Percentiles rank a stretch among this genome's conserved stretches.
These are phyloP conservation scores for Pulveroboletus sp. DNA, from an alignment of 768 basidiomycete species.

Conservation along the genomic window DNA sequence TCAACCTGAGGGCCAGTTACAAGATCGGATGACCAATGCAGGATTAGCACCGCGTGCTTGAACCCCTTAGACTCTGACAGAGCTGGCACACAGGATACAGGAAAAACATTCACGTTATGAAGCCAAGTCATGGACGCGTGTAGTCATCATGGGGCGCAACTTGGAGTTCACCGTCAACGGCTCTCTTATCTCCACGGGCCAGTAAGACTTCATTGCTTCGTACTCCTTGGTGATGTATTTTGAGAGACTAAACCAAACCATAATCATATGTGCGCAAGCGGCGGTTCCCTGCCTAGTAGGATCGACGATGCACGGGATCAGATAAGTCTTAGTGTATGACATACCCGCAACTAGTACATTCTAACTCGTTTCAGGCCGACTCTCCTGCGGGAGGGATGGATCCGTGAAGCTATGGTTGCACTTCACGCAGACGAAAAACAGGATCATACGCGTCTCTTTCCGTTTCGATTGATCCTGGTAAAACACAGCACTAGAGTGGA, in stretches of 20 bases:
- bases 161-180: neutral
- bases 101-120: neutral
- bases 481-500: slow-evolving; percentile 71
- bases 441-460: slow-evolving; percentile 91
- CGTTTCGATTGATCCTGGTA: slow-evolving; percentile 98
- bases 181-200: neutral
- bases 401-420: slow-evolving; percentile 78
- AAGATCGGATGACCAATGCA: neutral
- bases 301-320: slow-evolving; percentile 4
- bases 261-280: neutral
- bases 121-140: neutral
- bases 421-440: slow-evolving; percentile 87
- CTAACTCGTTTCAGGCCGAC: slow-evolving; percentile 28
- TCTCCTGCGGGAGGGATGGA: slow-evolving; percentile 54
- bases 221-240: neutral
- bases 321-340: neutral
- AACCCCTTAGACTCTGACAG: no score
- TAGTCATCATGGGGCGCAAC: neutral
- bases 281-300: neutral
- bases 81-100: no score
- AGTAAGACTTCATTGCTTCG: neutral
- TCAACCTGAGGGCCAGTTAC: neutral
- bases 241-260: neutral
- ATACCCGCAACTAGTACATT: slow-evolving; percentile 2
- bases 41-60: no score